phyloP scores from a whole-genome alignment of 108 stramenopile genomes.

The Skeletonema tropicum region DNA sequence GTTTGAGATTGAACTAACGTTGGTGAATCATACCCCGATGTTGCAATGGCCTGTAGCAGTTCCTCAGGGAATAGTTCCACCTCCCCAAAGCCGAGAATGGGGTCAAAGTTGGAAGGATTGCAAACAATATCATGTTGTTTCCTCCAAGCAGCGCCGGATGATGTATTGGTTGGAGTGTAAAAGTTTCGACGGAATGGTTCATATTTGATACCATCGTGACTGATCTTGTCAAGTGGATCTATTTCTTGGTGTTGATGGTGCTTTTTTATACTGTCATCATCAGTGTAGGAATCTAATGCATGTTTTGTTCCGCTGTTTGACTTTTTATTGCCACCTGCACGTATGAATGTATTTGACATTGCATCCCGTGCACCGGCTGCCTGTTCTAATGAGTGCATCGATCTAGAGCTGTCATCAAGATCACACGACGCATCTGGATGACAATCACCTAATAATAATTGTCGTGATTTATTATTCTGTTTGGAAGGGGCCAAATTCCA shows the following conservation, averaged over 20 bases:
- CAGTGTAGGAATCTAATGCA: background rate
- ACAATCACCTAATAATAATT: background rate
- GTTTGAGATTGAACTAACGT: constrained; percentile 95
- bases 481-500: constrained; percentile 37
- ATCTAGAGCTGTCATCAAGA: background rate
- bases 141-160: constrained; percentile 51
- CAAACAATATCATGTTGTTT: constrained; percentile 57
- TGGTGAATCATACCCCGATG: constrained; percentile 65
- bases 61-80: constrained; percentile 53
- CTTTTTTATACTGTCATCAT: constrained; percentile 5
- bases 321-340: constrained; percentile 22
- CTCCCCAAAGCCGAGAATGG: constrained; percentile 58
- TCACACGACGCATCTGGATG: background rate
- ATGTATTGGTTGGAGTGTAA: constrained; percentile 21
- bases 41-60: constrained; percentile 31
- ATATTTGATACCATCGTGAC: constrained; percentile 36
- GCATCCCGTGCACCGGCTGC: constrained; percentile 5
- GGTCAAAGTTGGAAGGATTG: constrained; percentile 55
- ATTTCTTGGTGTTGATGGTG: constrained; percentile 23
- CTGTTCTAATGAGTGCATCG: background rate
- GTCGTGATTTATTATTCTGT: background rate
- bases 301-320: background rate
- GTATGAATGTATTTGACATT: constrained; percentile 36
- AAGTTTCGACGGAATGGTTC: constrained; percentile 36
- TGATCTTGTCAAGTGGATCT: constrained; percentile 32